These are phyloP conservation scores for Carex parvula DNA, from an alignment of 176 grass and related monocot genomes.

Conservation along the genomic window DNA sequence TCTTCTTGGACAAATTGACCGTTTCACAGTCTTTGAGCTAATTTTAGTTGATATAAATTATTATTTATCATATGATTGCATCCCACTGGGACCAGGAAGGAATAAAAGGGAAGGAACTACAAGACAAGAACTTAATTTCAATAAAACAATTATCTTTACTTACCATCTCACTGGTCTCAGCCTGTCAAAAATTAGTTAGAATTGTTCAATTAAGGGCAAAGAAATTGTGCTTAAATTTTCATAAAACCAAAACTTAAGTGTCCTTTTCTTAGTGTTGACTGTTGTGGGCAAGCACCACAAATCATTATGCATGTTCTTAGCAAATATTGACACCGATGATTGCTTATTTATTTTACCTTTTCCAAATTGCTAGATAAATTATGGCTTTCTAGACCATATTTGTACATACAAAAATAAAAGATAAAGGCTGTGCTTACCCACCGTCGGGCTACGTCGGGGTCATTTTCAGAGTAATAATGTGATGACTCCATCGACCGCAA, in stretches of 20 bases:
- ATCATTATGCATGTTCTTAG: not conserved
- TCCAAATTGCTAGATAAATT: not conserved
- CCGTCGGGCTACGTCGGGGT: slow-evolving; percentile 68
- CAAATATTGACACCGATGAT: not conserved
- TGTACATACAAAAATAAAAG: slow-evolving; percentile 4
- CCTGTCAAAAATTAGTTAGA: not conserved
- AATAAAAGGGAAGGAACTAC: not conserved
- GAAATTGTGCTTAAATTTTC: not conserved
- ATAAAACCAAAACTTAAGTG: not conserved
- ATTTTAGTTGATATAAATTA: slow-evolving; percentile 12
- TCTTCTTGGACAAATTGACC: slow-evolving; percentile 6
- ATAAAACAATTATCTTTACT: not conserved
- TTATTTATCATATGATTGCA: not conserved
- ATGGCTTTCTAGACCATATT: not conserved
- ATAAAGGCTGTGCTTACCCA: slow-evolving; percentile 81
- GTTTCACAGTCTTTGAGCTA: slow-evolving; percentile 12
- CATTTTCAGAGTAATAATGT: slow-evolving; percentile 93
- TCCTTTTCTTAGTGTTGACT: not conserved
- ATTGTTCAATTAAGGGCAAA: not conserved
- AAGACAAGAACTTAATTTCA: not conserved
- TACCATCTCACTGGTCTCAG: not conserved
- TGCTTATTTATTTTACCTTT: not conserved
- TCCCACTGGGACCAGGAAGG: not conserved
- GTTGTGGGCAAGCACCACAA: not conserved
- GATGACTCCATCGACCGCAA: slow-evolving; percentile 98